These are phyloP conservation scores for Bipolaris cookei DNA, from an alignment of 2,329 filamentous ascomycete genomes.

Conservation along the genomic window DNA sequence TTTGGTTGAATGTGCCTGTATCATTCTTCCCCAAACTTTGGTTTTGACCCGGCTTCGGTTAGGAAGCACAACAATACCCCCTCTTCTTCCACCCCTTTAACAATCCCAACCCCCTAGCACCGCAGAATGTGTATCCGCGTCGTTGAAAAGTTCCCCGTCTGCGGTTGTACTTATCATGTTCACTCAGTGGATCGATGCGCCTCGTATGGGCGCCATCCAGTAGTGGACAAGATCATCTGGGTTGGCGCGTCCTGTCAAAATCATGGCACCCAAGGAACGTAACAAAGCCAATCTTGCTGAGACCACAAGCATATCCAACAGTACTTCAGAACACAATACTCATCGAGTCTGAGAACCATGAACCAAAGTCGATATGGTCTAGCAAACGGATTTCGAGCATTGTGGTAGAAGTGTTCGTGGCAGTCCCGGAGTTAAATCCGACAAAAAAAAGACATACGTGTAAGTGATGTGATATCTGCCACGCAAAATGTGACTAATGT, in stretches of 20 bases:
- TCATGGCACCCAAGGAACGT: constrained; percentile 17
- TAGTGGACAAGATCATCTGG: constrained; percentile 40
- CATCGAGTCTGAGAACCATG: background rate
- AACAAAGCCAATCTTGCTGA: background rate
- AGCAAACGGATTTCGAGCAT: background rate
- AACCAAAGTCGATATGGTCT: background rate
- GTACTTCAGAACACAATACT: background rate
- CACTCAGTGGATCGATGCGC: constrained; percentile 47
- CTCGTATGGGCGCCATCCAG: constrained; percentile 39
- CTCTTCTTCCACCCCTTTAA: background rate
- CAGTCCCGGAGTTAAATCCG: background rate
- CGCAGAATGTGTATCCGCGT: constrained; percentile 45
- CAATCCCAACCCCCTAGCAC: background rate
- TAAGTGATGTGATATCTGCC: background rate
- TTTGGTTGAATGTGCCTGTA: background rate
- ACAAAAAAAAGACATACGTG: background rate
- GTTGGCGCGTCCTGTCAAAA: constrained; percentile 38
- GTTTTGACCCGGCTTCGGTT: background rate
- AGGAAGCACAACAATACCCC: background rate
- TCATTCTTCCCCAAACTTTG: background rate
- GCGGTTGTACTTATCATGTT: constrained; percentile 46
- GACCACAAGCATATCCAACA: background rate
- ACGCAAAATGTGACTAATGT: background rate
- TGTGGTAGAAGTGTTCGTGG: background rate
- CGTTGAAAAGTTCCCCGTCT: constrained; percentile 47